Evolutionary conservation across 2,329 filamentous ascomycete genomes (phyloP).

Genomic region (Penicillium hordei): DNA sequence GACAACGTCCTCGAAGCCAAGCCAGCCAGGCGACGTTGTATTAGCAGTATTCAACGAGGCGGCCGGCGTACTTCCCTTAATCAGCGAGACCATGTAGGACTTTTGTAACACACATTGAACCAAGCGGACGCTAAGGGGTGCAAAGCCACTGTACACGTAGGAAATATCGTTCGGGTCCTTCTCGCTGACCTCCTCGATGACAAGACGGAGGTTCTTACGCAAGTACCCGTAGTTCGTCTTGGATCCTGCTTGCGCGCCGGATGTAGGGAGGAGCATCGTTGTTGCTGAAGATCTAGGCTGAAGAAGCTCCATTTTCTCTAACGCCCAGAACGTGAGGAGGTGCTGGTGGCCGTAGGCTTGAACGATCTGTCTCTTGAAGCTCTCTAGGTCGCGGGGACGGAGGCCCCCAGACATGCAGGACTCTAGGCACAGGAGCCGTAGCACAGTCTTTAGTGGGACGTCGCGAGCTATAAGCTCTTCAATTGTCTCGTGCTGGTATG

Average conservation of each 20-base stretch:
- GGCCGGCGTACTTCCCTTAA: conserved; percentile 60
- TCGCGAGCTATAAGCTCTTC: conserved; percentile 93
- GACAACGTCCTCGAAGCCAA: conserved; percentile 87
- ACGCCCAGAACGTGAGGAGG: conserved; percentile 78
- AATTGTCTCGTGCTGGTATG: conserved; percentile 83
- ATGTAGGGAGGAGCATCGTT: conserved; percentile 77
- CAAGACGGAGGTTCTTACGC: conserved; percentile 80
- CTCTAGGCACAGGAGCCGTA: conserved; percentile 86
- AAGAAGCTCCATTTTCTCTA: conserved; percentile 88
- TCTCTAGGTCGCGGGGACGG: conserved; percentile 82
- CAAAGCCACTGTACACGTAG: conserved; percentile 98
- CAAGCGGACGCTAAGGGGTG: conserved; percentile 84
- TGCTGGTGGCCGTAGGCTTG: conserved; percentile 96
- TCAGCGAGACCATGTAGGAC: conserved; percentile 71
- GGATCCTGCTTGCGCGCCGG: conserved; percentile 61
- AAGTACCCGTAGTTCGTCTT: conserved; percentile 90
- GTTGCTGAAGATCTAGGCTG: conserved; percentile 73
- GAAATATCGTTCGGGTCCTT: conserved; percentile 90
- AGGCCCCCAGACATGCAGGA: conserved; percentile 87
- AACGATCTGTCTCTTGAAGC: conserved; percentile 81
- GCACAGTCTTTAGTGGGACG: conserved; percentile 73
- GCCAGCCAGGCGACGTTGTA: conserved; percentile 75
- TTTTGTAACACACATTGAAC: conserved; percentile 94
- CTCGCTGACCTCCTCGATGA: conserved; percentile 95
- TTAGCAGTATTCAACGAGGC: conserved; percentile 51